A percentile compares a stretch with the other conserved stretches of the same genome.
These are phyloP conservation scores for Aureobasidium pullulans DNA, from an alignment of 2,329 filamentous ascomycete species.

Conservation along the genomic window DNA sequence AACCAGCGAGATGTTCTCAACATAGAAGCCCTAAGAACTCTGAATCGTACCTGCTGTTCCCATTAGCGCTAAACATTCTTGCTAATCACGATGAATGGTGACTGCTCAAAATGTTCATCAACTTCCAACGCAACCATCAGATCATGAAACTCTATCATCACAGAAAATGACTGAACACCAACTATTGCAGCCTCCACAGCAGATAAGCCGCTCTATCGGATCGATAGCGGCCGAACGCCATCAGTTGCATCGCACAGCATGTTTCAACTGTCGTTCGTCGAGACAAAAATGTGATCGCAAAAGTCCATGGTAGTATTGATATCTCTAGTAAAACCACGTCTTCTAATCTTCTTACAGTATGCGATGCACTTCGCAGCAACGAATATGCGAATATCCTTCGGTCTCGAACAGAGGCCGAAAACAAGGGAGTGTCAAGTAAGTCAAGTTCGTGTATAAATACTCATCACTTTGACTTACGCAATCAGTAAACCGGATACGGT, in stretches of 20 bases:
- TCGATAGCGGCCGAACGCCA: neutral
- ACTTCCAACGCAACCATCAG: too few relatives aligned
- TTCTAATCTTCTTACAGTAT: neutral
- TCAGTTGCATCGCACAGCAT: neutral
- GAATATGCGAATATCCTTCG: neutral
- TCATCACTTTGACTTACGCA: neutral
- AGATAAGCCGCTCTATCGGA: neutral
- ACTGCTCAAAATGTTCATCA: neutral
- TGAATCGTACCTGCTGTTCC: neutral
- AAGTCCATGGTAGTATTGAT: neutral
- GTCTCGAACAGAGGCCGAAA: neutral
- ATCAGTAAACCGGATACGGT: neutral
- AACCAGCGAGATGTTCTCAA: neutral
- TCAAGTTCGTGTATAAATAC: neutral
- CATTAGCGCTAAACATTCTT: neutral
- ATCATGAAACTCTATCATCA: neutral
- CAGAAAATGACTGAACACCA: too few relatives aligned
- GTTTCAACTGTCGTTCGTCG: neutral
- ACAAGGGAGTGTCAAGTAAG: constrained; percentile 8
- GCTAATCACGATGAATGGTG: neutral
- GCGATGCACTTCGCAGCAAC: neutral
- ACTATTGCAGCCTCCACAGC: neutral
- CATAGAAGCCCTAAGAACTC: neutral
- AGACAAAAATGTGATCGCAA: constrained; percentile 1
- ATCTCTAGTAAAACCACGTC: neutral